Conservation (phyloP, 441 rosid genomes). For the Pelargonium cotyledonis region DNA sequence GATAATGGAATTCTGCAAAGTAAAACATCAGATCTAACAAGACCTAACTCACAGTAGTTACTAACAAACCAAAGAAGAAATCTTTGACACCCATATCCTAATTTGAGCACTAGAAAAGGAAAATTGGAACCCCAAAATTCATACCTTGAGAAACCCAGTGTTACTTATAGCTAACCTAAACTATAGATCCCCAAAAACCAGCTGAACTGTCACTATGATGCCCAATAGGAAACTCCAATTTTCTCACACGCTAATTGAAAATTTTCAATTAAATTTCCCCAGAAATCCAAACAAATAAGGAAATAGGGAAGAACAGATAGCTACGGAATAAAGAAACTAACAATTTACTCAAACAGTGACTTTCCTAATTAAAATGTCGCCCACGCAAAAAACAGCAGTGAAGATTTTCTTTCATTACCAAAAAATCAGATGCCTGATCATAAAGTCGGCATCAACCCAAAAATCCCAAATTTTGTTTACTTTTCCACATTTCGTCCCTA, state of each 20-base stretch:
- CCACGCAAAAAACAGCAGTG: background rate
- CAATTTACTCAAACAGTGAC: background rate
- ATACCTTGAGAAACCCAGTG: conserved; percentile 9
- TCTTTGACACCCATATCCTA: conserved; percentile 15
- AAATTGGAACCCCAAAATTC: background rate
- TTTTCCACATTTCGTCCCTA: conserved; percentile 14
- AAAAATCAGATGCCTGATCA: conserved; percentile 8
- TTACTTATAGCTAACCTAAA: background rate
- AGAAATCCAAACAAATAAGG: background rate
- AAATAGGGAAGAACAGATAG: background rate
- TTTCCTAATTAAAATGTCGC: background rate
- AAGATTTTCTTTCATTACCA: background rate
- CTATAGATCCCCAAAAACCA: conserved; percentile 3
- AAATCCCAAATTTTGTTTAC: conserved; percentile 10
- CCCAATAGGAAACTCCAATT: background rate
- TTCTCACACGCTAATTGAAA: background rate
- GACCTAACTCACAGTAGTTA: conserved; percentile 12
- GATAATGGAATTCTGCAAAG: background rate
- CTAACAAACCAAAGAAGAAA: conserved; percentile 16
- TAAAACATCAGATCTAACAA: conserved; percentile 24
- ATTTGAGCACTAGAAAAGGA: conserved; percentile 19
- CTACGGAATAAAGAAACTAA: background rate
- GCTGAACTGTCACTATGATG: conserved; percentile 8
- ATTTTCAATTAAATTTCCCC: background rate
- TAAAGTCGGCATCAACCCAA: conserved; percentile 7